Base-by-base conservation (phyloP, 1,284 basidiomycete genomes). In the Austropuccinia psidii region DNA sequence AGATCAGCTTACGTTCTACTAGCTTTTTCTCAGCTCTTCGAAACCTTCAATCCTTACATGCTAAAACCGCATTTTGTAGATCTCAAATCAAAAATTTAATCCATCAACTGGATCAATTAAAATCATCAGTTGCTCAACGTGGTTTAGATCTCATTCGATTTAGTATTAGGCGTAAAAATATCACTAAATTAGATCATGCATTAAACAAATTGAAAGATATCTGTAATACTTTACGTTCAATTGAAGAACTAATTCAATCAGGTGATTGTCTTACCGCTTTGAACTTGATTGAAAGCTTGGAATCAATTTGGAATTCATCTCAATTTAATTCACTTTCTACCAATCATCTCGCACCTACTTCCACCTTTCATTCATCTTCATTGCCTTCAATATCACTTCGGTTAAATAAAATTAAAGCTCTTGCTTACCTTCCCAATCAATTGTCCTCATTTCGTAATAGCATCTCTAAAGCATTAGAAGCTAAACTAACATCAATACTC, bases 21-120 rank as follows among this genome's bases (percentile, higher is more conserved):
- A 93, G 92, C 2, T 98, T 99, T 85, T 99, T 98, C 79, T 90
- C 93, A 0, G 96, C 95, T 0, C 86, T 99, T 27, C 87, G 91
- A 8, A 98, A 98, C 80, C 84, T 98, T 13, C 91, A 97, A 79
- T 89, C 93, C 76, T 86, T 98, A 5, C 90, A 93, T 78, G 87
- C 89, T 5, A 91, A 97, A 80, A 93, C 92, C 0, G 85, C 88
- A 41, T 86, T 88, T 35, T 95, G 93, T 78, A 83, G 98, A 4
- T 81, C 84, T 29, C 87, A 90, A 68, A 91, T 98, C 75, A 83
- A 85, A 4, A 83, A 86, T 33, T 85, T 98, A 11, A 89, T 90
- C 39, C 80, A 81, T 0, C 86, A 91, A 75, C 84, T 98, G 8
- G 84, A 84, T 43, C 86, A 89, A 33, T 88, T 97, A 2, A 91